Base-by-base conservation (phyloP, 768 basidiomycete genomes). In the Mycena capillaripes region DNA sequence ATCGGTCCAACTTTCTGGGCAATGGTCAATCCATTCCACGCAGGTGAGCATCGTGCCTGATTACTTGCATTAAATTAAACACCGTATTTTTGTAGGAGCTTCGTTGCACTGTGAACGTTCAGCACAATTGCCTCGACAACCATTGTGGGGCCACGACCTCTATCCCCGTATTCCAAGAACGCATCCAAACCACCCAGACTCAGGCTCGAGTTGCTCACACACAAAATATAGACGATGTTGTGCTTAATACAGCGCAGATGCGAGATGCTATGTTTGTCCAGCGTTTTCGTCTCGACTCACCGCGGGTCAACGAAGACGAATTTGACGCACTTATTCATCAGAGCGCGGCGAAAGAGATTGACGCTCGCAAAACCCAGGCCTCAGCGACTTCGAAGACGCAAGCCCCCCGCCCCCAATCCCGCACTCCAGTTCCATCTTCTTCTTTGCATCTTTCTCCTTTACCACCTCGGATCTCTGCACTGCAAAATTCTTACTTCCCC, bases 211-310 rank as follows among this genome's bases (percentile, higher is more conserved):
- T 73, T 10, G 23, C 55, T 25, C 62, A 75, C 21, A 29, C 1
- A 0, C 21, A 36, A 5, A 30, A 66, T 32, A 55, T 68, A 0
- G 34, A 68, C 14, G 76, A 76, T 50, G n/a, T 69, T 2, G 60
- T 80, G 7, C 69, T 80, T 25, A 81, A 80, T 62, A 77, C 73
- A 0, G 76, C 76, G 1, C 78, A 81, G 53, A 81, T 81, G 79
- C 68, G 78, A 16, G 73, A 79, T 63, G 76, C 79, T 0, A 29
- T 64, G 0, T 60, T 75, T 52, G 25, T 79, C 2, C 77, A 77
- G 52, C 23, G 34, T n/a, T 79, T 75, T 60, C 57, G 76, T 17
- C 44, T 66, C n/a, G 7, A 46, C 14, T 23, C 55, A 1, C 10
- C 38, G 9, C 38, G 11, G 11, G 2, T 38, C 3, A 4, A 7